Conservation (phyloP, 2,329 filamentous ascomycete genomes). For the Teratosphaeria gauchensis region DNA sequence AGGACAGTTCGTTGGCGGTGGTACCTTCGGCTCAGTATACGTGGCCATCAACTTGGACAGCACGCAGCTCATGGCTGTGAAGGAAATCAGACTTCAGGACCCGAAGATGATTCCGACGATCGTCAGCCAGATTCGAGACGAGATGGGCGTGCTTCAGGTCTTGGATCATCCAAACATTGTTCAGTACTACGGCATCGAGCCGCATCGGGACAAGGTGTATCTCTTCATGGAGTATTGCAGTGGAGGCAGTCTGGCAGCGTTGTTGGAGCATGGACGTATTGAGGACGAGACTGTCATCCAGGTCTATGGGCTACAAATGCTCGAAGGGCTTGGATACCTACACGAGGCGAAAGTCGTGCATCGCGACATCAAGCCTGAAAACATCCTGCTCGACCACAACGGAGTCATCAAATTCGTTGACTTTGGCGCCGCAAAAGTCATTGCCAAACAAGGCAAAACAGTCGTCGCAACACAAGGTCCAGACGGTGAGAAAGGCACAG, state of each 20-base stretch:
- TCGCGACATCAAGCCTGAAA: constrained; percentile 95
- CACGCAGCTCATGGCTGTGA: constrained; percentile 94
- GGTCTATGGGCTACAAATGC: constrained; percentile 87
- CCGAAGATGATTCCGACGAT: constrained; percentile 92
- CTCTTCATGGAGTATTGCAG: constrained; percentile 99
- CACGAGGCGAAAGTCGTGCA: constrained; percentile 89
- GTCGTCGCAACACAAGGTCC: constrained; percentile 48
- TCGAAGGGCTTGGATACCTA: constrained; percentile 88
- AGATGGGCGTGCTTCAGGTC: constrained; percentile 93
- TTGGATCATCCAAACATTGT: constrained; percentile 97
- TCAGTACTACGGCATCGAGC: constrained; percentile 94
- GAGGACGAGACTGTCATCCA: constrained; percentile 97
- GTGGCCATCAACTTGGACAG: constrained; percentile 95
- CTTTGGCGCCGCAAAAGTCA: constrained; percentile 94
- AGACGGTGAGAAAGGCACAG: constrained; percentile 15
- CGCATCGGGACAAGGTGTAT: constrained; percentile 97
- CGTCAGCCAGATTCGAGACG: constrained; percentile 86
- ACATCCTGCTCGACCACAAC: constrained; percentile 93
- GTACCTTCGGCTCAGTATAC: constrained; percentile 95
- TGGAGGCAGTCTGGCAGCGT: constrained; percentile 77
- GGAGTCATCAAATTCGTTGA: constrained; percentile 99
- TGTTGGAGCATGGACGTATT: constrained; percentile 91
- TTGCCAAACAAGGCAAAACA: constrained; percentile 86
- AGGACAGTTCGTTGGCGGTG: constrained; percentile 94
- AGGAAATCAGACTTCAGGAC: constrained; percentile 94